These are phyloP conservation scores for Fraxinus pennsylvanica DNA, from an alignment of 257 asterid species.

Conservation along the genomic window DNA sequence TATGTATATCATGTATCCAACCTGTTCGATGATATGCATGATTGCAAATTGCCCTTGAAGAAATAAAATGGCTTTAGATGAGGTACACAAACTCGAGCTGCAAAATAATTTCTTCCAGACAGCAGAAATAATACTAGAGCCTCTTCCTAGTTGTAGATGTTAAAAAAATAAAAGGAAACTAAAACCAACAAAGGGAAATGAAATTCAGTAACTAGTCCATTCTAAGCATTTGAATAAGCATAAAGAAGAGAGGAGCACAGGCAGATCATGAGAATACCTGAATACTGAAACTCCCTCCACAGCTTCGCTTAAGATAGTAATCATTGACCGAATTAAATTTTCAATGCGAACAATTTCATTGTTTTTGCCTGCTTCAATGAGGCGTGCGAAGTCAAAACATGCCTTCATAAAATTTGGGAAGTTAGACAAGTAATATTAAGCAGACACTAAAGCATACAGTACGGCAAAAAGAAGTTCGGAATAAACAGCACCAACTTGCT, in stretches of 20 bases:
- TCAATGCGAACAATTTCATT: slow-evolving; percentile 64
- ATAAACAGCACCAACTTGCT: slow-evolving; percentile 20
- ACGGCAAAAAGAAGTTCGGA: slow-evolving; percentile 10
- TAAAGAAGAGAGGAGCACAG: slow-evolving; percentile 14
- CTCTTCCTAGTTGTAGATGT: background rate
- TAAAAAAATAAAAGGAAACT: background rate
- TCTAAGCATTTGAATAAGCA: slow-evolving; percentile 5
- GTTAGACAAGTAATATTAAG: slow-evolving; percentile 33
- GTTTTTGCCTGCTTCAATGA: slow-evolving; percentile 65
- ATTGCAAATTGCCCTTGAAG: background rate
- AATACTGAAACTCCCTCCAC: slow-evolving; percentile 53
- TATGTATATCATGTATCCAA: background rate
- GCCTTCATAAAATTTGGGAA: slow-evolving; percentile 61
- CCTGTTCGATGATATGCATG: background rate
- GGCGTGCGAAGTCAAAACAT: slow-evolving; percentile 81
- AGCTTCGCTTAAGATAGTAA: slow-evolving; percentile 57
- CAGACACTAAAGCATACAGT: slow-evolving; percentile 16
- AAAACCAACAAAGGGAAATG: background rate
- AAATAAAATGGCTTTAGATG: background rate
- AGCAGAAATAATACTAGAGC: background rate
- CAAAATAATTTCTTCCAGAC: background rate
- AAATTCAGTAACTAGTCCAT: background rate
- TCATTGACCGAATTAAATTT: slow-evolving; percentile 58
- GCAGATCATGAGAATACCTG: slow-evolving; percentile 48
- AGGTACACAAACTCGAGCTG: background rate